A percentile compares a stretch with the other conserved stretches of the same genome.
These are phyloP conservation scores for Echium plantagineum DNA, from an alignment of 257 asterid species.

Conservation along the genomic window DNA sequence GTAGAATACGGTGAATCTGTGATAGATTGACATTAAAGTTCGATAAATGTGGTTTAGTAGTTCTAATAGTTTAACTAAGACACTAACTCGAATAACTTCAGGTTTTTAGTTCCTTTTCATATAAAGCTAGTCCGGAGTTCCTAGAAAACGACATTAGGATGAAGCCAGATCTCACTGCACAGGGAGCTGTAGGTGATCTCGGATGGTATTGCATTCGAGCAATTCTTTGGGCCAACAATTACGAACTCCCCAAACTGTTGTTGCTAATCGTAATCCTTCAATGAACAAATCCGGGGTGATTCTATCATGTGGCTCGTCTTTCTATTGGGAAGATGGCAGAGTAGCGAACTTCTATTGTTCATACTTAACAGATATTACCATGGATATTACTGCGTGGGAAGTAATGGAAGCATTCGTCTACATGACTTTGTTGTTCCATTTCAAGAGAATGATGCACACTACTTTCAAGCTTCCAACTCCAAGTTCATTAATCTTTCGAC, in stretches of 20 bases:
- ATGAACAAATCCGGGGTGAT: slow-evolving; percentile 46
- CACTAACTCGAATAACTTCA: slow-evolving; percentile 7
- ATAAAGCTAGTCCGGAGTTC: slow-evolving; percentile 25
- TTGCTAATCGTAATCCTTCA: slow-evolving; percentile 37
- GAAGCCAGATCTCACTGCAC: slow-evolving; percentile 64
- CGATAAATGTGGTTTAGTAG: background rate
- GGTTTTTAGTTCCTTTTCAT: slow-evolving; percentile 43
- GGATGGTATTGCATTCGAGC: slow-evolving; percentile 84
- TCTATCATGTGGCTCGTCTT: slow-evolving; percentile 52
- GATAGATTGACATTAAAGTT: background rate
- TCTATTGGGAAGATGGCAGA: slow-evolving; percentile 55
- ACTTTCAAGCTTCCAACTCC: slow-evolving; percentile 24
- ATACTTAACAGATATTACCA: slow-evolving; percentile 46
- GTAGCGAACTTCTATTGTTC: slow-evolving; percentile 65
- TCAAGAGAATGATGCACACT: slow-evolving; percentile 37
- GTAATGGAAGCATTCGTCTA: slow-evolving; percentile 37
- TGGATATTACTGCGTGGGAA: slow-evolving; percentile 54
- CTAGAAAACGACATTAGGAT: slow-evolving; percentile 52
- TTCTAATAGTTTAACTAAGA: background rate
- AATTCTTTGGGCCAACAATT: slow-evolving; percentile 57
- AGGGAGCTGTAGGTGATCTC: slow-evolving; percentile 57
- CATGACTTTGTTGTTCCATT: slow-evolving; percentile 57
- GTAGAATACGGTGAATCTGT: too few relatives aligned
- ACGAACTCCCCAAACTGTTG: slow-evolving; percentile 45
- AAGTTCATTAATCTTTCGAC: slow-evolving; percentile 30